Percentiles rank a stretch among this genome's conserved stretches.
phyloP scores from a whole-genome alignment of 345 rosid genomes.

The Rhodomyrtus tomentosa region DNA sequence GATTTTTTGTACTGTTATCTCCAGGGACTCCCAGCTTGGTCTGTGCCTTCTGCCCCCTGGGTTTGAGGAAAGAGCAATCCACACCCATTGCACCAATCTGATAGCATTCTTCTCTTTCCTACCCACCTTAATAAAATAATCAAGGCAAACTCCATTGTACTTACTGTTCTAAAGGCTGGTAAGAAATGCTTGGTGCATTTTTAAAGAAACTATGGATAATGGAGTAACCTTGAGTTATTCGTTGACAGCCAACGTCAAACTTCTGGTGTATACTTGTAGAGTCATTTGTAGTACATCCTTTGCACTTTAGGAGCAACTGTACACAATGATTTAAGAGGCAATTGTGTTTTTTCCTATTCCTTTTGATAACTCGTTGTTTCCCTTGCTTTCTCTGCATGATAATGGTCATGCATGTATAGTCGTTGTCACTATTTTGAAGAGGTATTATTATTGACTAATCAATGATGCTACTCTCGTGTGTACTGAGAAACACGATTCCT shows the following conservation, averaged over 20 bases:
- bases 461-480: not conserved
- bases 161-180: not conserved
- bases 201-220: not conserved
- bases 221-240: not conserved
- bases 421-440: not conserved
- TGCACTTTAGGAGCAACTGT: not conserved
- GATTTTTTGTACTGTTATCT: not conserved
- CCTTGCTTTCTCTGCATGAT: not conserved
- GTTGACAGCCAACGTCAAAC: not conserved
- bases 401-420: not conserved
- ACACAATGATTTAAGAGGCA: not conserved
- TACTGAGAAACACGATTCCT: not conserved
- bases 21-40: not conserved
- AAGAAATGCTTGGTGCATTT: not conserved
- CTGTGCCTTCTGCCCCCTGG: not conserved
- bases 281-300: not conserved
- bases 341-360: not conserved
- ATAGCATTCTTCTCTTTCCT: not conserved
- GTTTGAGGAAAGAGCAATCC: not conserved
- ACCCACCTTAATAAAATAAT: not conserved
- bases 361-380: not conserved
- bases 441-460: not conserved
- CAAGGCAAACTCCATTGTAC: not conserved
- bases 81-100: not conserved
- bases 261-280: not conserved